Percentiles rank a stretch among this genome's conserved stretches.
phyloP scores from a whole-genome alignment of 2,329 filamentous ascomycete species.

The Trichophyton verrucosum region DNA sequence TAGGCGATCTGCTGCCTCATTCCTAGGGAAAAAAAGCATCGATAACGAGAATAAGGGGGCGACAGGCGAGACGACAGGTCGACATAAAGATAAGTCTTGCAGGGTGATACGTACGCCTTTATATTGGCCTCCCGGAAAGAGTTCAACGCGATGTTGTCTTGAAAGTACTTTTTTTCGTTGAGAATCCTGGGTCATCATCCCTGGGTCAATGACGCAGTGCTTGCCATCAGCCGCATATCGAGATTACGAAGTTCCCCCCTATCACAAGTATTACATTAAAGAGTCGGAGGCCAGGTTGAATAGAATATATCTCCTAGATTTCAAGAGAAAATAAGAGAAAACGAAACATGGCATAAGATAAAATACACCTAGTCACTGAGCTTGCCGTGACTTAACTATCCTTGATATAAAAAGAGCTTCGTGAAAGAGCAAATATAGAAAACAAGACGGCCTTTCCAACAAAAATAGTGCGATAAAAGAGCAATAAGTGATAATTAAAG shows the following conservation, averaged over 20 bases:
- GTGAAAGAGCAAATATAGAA: not conserved
- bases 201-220: not conserved
- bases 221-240: not conserved
- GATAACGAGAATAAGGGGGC: not conserved
- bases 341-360: not conserved
- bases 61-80: not conserved
- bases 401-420: not conserved
- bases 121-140: not conserved
- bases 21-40: not conserved
- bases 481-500: not conserved
- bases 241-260: not conserved
- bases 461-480: not conserved
- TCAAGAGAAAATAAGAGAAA: not conserved
- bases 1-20: slow-evolving; percentile 2
- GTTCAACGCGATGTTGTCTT: not conserved
- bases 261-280: not conserved
- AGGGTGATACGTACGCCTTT: not conserved
- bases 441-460: not conserved
- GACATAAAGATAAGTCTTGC: not conserved
- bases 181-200: not conserved
- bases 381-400: not conserved
- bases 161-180: not conserved
- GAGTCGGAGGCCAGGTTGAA: not conserved
- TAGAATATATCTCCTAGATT: not conserved
- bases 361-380: not conserved